Conservation (phyloP, 2,329 filamentous ascomycete species). For the Cordyceps sp. region DNA sequence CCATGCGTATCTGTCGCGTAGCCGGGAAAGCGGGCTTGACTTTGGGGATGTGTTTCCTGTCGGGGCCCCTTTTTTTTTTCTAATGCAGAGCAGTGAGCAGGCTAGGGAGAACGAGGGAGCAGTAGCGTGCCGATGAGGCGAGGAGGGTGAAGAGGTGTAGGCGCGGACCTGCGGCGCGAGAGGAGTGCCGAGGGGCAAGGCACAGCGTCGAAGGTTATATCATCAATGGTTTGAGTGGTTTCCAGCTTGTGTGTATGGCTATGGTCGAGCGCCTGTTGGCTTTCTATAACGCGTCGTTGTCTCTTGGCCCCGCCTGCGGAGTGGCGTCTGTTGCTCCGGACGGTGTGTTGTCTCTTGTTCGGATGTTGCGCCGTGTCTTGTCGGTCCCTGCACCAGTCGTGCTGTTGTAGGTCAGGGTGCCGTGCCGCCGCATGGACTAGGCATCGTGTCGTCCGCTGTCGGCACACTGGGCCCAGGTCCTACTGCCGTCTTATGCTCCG, state of each 20-base stretch:
- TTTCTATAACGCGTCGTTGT: neutral
- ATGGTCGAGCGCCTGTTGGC: neutral
- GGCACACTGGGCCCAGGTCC: too few relatives aligned
- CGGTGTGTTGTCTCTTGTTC: too few relatives aligned
- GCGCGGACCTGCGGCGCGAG: constrained; percentile 7
- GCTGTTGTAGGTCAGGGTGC: too few relatives aligned
- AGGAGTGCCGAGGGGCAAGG: constrained; percentile 15
- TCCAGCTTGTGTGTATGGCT: neutral
- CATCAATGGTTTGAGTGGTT: constrained; percentile 32
- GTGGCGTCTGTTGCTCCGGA: too few relatives aligned
- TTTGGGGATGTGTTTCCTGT: too few relatives aligned
- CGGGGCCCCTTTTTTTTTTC: constrained; percentile 10
- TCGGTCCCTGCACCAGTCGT: too few relatives aligned
- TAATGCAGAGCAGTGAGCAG: constrained; percentile 7
- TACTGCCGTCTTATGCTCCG: too few relatives aligned
- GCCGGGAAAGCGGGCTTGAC: constrained; percentile 13
- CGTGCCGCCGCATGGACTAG: too few relatives aligned
- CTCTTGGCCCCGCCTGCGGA: neutral
- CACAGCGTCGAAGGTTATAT: constrained; percentile 26
- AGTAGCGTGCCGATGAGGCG: constrained; percentile 7
- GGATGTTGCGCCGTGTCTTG: too few relatives aligned
- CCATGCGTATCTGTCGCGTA: constrained; percentile 16
- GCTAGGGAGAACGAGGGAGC: constrained; percentile 14
- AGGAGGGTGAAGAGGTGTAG: constrained; percentile 9
- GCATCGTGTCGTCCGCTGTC: too few relatives aligned